These are phyloP conservation scores for Panicum hallii DNA, from an alignment of 202 grass and related monocot genomes.

Conservation along the genomic window DNA sequence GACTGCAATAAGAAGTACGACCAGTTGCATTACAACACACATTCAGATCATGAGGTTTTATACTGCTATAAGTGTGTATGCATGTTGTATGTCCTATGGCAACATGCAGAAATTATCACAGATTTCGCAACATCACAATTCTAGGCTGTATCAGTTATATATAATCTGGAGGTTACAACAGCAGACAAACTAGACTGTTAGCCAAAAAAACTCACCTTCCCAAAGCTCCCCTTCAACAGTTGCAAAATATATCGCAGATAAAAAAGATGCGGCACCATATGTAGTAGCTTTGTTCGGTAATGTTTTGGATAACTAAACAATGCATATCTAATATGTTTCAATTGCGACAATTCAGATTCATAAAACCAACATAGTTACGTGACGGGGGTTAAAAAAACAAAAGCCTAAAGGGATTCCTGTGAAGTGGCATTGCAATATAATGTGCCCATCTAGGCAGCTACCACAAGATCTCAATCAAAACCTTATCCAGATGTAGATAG, in stretches of 20 bases:
- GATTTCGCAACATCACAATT: not conserved
- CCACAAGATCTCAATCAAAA: slow-evolving; percentile 1
- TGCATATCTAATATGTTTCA: not conserved
- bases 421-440: not conserved
- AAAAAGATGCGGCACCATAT: not conserved
- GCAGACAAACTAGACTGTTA: not conserved
- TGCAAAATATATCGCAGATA: not conserved
- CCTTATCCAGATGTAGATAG: not conserved
- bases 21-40: not conserved
- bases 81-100: too few species aligned
- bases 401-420: not conserved
- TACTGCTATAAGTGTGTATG: too few species aligned
- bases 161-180: not conserved
- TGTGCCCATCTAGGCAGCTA: not conserved
- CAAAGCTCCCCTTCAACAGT: not conserved
- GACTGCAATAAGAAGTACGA: too few species aligned
- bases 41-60: not conserved
- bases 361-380: not conserved
- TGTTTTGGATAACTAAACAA: not conserved
- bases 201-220: not conserved
- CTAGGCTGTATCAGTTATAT: not conserved
- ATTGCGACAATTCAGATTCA: not conserved
- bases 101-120: not conserved
- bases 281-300: not conserved
- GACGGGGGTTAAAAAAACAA: not conserved